Percentiles rank a stretch among this genome's conserved stretches.
Evolutionary conservation across 441 rosid genomes (phyloP).

Genomic region (Gossypium schwendimanii): DNA sequence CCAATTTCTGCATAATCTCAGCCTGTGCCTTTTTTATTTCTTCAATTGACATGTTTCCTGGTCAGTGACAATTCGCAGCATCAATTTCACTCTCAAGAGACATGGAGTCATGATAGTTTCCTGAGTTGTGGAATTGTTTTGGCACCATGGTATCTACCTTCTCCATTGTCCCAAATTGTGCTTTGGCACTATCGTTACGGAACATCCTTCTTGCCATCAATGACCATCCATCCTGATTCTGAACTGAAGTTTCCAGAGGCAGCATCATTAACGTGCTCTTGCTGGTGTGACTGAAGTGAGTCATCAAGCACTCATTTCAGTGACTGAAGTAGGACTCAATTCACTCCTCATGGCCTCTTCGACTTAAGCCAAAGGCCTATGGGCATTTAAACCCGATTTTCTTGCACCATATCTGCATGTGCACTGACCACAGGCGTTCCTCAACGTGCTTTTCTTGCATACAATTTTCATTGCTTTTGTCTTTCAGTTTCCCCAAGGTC

Average conservation of each 20-base stretch:
- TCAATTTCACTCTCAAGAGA: conserved; percentile 78
- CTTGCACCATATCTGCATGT: conserved; percentile 18
- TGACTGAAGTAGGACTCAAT: conserved; percentile 16
- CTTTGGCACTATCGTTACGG: conserved; percentile 16
- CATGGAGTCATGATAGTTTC: conserved; percentile 29
- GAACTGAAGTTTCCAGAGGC: conserved; percentile 8
- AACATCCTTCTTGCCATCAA: conserved; percentile 17
- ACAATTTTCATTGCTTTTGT: not conserved
- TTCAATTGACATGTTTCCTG: conserved; percentile 59
- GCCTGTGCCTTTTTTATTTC: conserved; percentile 78
- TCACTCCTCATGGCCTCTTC: conserved; percentile 7
- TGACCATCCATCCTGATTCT: conserved; percentile 7
- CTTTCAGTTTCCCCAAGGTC: conserved; percentile 17
- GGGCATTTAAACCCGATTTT: conserved; percentile 16
- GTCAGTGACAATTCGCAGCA: conserved; percentile 51
- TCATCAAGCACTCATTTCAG: conserved; percentile 25
- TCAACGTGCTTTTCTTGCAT: conserved; percentile 6
- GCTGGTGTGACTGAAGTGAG: conserved; percentile 8
- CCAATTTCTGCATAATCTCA: conserved; percentile 71
- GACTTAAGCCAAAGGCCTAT: conserved; percentile 4
- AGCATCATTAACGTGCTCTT: conserved; percentile 11
- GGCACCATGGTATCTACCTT: conserved; percentile 14
- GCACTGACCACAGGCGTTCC: conserved; percentile 14
- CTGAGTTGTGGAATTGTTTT: conserved; percentile 21
- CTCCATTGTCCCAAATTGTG: conserved; percentile 15